These are phyloP conservation scores for Tephrocybe sp. DNA, from an alignment of 768 basidiomycete species.

Conservation along the genomic window DNA sequence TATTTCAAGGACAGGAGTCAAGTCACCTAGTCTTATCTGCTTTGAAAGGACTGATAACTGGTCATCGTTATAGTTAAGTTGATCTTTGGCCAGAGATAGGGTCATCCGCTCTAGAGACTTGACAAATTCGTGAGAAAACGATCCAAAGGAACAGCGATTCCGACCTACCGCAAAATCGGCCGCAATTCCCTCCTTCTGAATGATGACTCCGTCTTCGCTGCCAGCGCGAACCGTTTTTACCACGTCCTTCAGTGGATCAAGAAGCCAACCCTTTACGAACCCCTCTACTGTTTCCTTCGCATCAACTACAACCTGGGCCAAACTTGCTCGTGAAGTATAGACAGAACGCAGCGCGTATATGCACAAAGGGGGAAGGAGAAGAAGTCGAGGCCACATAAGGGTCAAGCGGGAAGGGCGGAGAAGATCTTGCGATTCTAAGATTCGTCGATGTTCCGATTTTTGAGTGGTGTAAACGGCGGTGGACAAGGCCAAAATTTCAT, in stretches of 20 bases:
- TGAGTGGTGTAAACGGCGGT: conserved; percentile 28
- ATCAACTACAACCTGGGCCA: conserved; percentile 56
- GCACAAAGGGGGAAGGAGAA: conserved; percentile 71
- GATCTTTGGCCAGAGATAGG: conserved; percentile 77
- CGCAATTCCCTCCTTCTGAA: conserved; percentile 76
- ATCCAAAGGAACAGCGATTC: background rate
- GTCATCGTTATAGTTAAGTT: conserved; percentile 58
- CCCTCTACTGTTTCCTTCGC: conserved; percentile 63
- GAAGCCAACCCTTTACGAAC: conserved; percentile 80
- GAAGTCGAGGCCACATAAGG: conserved; percentile 77
- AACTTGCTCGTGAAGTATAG: conserved; percentile 57
- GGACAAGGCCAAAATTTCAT: conserved; percentile 24
- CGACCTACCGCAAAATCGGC: conserved; percentile 77
- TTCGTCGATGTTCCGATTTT: conserved; percentile 25
- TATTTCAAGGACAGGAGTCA: conserved; percentile 80
- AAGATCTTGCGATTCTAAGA: conserved; percentile 38
- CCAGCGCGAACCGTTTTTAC: conserved; percentile 81
- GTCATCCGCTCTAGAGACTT: conserved; percentile 95
- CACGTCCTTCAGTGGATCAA: conserved; percentile 83
- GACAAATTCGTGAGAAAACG: background rate
- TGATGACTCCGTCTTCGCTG: conserved; percentile 69
- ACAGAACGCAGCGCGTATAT: conserved; percentile 47
- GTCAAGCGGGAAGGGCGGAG: conserved; percentile 66
- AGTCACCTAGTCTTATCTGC: conserved; percentile 74
- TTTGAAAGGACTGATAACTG: conserved; percentile 66